Evolutionary conservation across 306 rosid species (phyloP).

Genomic region (Cicer yamashitae): DNA sequence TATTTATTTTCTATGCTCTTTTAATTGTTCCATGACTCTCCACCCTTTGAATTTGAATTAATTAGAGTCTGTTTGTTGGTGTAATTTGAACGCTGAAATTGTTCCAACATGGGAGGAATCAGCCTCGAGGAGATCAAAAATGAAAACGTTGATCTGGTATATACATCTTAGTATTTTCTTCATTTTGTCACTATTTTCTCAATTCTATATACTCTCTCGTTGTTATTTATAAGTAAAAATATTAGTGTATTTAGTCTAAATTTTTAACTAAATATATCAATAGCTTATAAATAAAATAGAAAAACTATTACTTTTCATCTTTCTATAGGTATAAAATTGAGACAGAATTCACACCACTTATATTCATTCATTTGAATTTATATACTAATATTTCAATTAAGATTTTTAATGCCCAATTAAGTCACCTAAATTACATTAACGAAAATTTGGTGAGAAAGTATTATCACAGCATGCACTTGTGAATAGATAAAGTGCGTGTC

Average conservation of each 20-base stretch:
- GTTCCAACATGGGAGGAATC: constrained; percentile 61
- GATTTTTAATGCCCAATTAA: background rate
- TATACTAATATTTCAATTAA: background rate
- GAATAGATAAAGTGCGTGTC: background rate
- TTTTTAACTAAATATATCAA: no score
- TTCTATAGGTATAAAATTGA: no score
- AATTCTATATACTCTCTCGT: no score
- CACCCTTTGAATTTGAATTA: no score
- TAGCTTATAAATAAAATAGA: no score
- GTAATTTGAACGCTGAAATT: background rate
- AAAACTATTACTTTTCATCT: no score
- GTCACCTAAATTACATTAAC: background rate
- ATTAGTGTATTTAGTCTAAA: no score
- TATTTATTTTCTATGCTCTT: background rate
- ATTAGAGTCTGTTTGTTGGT: background rate
- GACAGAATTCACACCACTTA: no score
- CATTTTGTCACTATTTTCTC: background rate
- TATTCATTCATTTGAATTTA: background rate
- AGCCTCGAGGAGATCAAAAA: constrained; percentile 90
- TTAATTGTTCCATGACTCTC: background rate
- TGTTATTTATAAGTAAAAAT: no score
- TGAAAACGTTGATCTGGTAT: constrained; percentile 90
- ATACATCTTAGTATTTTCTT: background rate
- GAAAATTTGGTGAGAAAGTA: background rate
- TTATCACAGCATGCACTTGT: background rate